phyloP scores from a whole-genome alignment of 2,329 filamentous ascomycete genomes.

The Fusarium compactum region DNA sequence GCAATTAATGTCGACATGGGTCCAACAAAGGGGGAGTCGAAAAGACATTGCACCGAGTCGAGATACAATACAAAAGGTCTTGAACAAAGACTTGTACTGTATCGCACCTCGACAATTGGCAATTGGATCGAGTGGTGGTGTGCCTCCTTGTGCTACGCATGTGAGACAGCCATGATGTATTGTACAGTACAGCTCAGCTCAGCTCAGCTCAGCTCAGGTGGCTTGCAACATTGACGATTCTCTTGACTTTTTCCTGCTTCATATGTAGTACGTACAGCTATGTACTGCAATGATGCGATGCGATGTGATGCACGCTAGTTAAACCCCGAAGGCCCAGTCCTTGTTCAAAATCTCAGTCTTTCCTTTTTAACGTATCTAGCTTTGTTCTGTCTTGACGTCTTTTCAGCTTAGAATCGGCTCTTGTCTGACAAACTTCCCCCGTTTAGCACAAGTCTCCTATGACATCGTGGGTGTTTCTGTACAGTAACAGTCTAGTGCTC shows the following conservation, averaged over 20 bases:
- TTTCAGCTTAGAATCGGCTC: background rate
- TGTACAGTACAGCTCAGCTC: background rate
- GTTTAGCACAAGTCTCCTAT: constrained; percentile 9
- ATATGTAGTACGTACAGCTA: background rate
- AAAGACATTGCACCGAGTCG: background rate
- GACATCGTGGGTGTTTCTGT: background rate
- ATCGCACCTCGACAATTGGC: background rate
- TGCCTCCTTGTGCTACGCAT: constrained; percentile 10
- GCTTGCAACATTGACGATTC: background rate
- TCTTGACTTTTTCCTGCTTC: background rate
- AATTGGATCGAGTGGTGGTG: background rate
- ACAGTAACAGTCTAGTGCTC: constrained; percentile 5
- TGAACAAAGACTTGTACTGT: constrained; percentile 2
- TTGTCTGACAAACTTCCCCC: constrained; percentile 2
- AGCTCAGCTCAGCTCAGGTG: background rate
- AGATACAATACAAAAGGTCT: constrained; percentile 9
- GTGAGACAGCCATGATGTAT: background rate
- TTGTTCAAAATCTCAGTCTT: background rate
- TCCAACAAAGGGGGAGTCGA: constrained; percentile 11
- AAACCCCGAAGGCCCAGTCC: background rate
- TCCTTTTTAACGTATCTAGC: background rate
- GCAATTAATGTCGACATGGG: background rate
- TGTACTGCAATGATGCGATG: background rate
- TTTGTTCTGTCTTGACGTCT: background rate
- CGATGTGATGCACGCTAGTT: background rate